Base-by-base conservation (phyloP, 1,284 basidiomycete species). In the Ustilago xerochloae region DNA sequence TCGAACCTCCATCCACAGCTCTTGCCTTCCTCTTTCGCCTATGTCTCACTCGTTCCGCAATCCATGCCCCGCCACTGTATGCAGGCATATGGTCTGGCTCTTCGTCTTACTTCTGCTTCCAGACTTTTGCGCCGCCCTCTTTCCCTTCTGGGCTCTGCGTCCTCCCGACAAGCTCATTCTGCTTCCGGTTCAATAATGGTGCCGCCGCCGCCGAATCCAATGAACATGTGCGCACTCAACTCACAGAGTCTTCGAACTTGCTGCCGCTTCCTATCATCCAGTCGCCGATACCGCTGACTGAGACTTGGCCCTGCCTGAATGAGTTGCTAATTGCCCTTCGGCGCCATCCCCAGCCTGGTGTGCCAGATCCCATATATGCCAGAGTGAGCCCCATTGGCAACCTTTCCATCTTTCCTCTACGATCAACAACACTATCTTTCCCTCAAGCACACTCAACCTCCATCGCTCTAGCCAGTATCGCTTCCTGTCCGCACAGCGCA, bases 331-430 rank as follows among this genome's bases (percentile, higher is more conserved):
- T 35, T 26, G 6, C 22, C 20, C 33, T 7, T 20, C 41, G 26
- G 15, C 9, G 46, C 49, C 55, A n/a, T 36, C 13, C n/a, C 43
- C 28, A 48, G 38, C 43, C 49, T 22, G 16, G 30, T 26, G 10
- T 38, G 49, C 48, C 38, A 51, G 39, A 41, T 57, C 58, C 41
- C 64, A 39, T 67, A 67, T 67, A 67, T 52, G 56, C 47, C 51
- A 55, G 9, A 43, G 12, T 28, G 16, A 2, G 13, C 36, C 41
- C 16, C 12, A 5, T 24, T 38, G 39, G 15, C 12, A 24, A 16
- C 1, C 18, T 16, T 33, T 18, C 6, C 1, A 30, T 22, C 48
- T 32, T 7, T 18, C 15, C 15, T 10, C n/a, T 20, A 36, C 32
- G 22, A 32, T 39, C 33, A 41, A 20, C 26, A 24, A 15, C 45